Evolutionary conservation across 2,329 filamentous ascomycete species (phyloP).

Genomic region (Geosmithia putterillii): DNA sequence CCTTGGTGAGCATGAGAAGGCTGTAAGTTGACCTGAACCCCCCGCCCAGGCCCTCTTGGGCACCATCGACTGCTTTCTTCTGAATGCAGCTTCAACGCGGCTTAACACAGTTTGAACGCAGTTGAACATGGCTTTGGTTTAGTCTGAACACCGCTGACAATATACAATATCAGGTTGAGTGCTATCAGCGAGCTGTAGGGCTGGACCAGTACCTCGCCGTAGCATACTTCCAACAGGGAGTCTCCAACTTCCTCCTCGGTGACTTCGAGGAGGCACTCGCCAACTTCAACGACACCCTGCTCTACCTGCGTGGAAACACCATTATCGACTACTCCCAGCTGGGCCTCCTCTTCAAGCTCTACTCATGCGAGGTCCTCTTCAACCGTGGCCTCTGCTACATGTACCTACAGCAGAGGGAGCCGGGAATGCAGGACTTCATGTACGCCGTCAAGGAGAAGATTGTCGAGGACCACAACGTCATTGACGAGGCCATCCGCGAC

Average conservation of each 20-base stretch:
- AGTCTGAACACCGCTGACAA: too few relatives aligned
- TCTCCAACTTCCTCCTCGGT: conserved; percentile 92
- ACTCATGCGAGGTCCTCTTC: conserved; percentile 95
- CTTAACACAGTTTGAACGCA: too few relatives aligned
- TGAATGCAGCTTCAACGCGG: neutral
- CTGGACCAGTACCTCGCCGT: conserved; percentile 94
- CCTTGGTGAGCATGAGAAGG: conserved; percentile 87
- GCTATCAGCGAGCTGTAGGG: conserved; percentile 81
- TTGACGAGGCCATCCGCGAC: conserved; percentile 90
- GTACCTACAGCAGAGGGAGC: conserved; percentile 83
- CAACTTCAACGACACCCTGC: conserved; percentile 95
- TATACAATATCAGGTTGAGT: conserved; percentile 58
- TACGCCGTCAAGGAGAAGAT: conserved; percentile 94
- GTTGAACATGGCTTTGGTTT: too few relatives aligned
- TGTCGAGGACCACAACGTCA: conserved; percentile 92
- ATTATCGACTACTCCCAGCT: conserved; percentile 97
- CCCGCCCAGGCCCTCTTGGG: neutral
- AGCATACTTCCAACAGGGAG: conserved; percentile 95
- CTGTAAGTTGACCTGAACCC: conserved; percentile 58
- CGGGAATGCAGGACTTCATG: conserved; percentile 79
- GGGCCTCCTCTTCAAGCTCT: conserved; percentile 89
- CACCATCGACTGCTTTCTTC: too few relatives aligned
- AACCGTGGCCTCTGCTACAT: conserved; percentile 96
- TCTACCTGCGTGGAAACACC: conserved; percentile 90
- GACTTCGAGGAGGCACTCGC: conserved; percentile 95